Base-by-base conservation (phyloP, 768 basidiomycete species). In the Porphyrellus cyaneotinctus region DNA sequence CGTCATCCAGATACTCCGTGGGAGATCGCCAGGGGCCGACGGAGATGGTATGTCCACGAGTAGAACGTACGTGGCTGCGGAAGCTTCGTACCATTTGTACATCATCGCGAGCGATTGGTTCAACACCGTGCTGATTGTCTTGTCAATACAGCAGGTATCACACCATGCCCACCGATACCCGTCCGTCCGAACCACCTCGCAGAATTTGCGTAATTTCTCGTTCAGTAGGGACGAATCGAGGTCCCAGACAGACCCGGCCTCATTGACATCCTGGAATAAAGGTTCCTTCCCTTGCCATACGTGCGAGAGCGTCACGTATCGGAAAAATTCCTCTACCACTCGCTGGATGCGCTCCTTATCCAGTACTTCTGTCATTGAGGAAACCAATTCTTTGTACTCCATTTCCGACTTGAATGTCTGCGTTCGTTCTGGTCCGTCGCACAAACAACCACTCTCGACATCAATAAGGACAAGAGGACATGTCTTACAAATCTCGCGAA, bases 251-350 rank as follows among this genome's bases (percentile, higher is more conserved):
- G 47, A 43, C 30, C 50, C 37, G 4, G 14, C 50, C 6, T 6
- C 15, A 4, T 36, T 20, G 31, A 60, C 33, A 4, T 57, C 59
- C 31, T 56, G 28, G 20, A 56, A 53, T 12, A 14, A 22, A 1
- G 54, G 54, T 13, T 60, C 59, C 1, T 43, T 15, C 13, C 54
- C 54, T 7, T 48, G n/a, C 58, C 58, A 59, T 9, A 52, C 47
- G 14, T 59, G 58, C 11, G 58, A 59, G 6, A 59, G 26, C 20
- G 43, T 54, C 33, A 54, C 52, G 23, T 54, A 59, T 43, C 35
- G 31, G 13, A 59, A 51, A n/a, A 49, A 59, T n/a, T 28, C 13
- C 13, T 6, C 43, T n/a, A 47, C 43, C 6, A 54, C 57, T 10
- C 6, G 17, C 14, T 8, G 41, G 22, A 60, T 52, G 4, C 32